Evolutionary conservation across 73 alveolate genomes (phyloP).

Genomic region (Tetrahymena elliotti): DNA sequence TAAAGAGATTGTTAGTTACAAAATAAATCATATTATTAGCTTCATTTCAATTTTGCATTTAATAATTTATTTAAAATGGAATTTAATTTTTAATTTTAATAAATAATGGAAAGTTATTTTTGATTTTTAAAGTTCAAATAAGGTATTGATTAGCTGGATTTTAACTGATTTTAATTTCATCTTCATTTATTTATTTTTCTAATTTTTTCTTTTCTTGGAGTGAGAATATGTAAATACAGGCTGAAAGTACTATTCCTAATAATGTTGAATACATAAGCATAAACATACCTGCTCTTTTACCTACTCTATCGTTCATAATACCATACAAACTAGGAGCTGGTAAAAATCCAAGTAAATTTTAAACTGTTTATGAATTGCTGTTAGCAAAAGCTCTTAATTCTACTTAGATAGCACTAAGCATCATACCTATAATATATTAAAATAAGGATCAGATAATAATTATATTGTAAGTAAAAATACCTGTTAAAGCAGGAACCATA

Average conservation of each 20-base stretch:
- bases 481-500: constrained; percentile 86
- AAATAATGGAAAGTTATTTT: not conserved
- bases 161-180: not conserved
- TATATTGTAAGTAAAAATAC: not conserved
- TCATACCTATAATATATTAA: constrained; percentile 20
- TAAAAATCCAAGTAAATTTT: constrained; percentile 84
- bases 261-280: constrained; percentile 25
- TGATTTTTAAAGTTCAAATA: not conserved
- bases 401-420: constrained; percentile 67
- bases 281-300: constrained; percentile 48
- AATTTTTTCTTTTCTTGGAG: not conserved
- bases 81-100: too few relatives aligned
- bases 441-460: not conserved
- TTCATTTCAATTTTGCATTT: too few relatives aligned
- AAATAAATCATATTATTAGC: too few relatives aligned
- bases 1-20: too few relatives aligned
- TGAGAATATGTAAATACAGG: not conserved
- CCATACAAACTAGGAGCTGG: constrained; percentile 96
- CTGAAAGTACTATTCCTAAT: constrained; percentile 17
- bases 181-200: not conserved
- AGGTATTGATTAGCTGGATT: not conserved
- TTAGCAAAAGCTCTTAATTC: constrained; percentile 79
- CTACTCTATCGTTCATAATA: constrained; percentile 16
- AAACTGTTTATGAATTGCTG: constrained; percentile 68
- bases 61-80: too few relatives aligned